Conservation (phyloP, 257 asterid species). For the Petrea volubilis region DNA sequence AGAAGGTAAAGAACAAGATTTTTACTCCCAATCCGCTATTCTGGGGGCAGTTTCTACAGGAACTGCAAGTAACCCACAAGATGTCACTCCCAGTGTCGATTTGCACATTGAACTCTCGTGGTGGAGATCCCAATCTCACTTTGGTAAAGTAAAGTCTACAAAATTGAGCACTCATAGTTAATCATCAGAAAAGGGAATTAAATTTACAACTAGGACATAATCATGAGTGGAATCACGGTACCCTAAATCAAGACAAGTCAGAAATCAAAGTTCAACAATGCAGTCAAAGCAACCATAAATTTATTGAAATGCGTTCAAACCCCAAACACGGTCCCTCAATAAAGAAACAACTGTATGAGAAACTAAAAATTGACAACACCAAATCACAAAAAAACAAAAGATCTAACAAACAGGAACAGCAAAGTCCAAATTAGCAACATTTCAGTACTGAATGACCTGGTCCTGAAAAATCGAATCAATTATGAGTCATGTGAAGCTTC, state of each 20-base stretch:
- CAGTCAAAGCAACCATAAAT: constrained; percentile 12
- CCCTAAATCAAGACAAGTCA: constrained; percentile 3
- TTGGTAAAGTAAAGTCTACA: constrained; percentile 67
- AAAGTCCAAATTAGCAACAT: constrained; percentile 20
- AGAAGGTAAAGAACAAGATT: constrained; percentile 7
- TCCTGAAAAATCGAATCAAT: not conserved
- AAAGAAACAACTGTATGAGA: not conserved
- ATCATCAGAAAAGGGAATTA: constrained; percentile 1
- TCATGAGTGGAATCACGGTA: not conserved
- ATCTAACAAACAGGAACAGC: constrained; percentile 5
- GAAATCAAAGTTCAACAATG: constrained; percentile 12
- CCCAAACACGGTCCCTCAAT: not conserved
- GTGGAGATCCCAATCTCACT: constrained; percentile 71
- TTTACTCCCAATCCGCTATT: constrained; percentile 60
- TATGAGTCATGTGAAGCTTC: not conserved
- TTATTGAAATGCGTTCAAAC: not conserved
- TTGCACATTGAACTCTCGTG: constrained; percentile 64
- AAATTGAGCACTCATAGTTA: constrained; percentile 23
- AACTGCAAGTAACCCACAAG: constrained; percentile 72
- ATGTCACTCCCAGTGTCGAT: constrained; percentile 83
- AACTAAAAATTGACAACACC: not conserved
- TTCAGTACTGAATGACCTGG: not conserved
- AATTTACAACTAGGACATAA: not conserved
- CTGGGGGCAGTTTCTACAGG: constrained; percentile 59
- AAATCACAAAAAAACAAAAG: not conserved